Evolutionary conservation across 148 eudicot species (phyloP).

Genomic region (Heliamphora exappendiculata): DNA sequence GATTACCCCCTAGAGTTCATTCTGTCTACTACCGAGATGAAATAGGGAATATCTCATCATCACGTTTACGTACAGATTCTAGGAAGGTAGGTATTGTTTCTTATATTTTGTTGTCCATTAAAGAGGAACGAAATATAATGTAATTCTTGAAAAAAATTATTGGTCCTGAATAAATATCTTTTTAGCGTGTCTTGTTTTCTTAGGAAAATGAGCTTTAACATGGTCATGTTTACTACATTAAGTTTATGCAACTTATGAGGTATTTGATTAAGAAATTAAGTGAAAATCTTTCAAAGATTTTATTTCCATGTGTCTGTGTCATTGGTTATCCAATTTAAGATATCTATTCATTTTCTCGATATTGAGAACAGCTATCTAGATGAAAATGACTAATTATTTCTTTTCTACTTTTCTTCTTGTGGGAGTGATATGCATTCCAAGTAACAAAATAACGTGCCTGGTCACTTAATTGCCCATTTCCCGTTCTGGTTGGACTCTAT

Average conservation of each 20-base stretch:
- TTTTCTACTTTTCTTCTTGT: background rate
- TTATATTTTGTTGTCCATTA: background rate
- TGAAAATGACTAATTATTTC: background rate
- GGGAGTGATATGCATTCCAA: background rate
- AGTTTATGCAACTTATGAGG: background rate
- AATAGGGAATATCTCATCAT: slow-evolving; percentile 92
- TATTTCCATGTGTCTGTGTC: background rate
- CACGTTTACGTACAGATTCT: slow-evolving; percentile 62
- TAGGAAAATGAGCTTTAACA: background rate
- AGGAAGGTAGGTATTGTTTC: slow-evolving; percentile 51
- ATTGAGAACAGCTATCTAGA: background rate
- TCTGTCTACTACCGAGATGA: slow-evolving; percentile 95
- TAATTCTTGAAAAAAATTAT: background rate
- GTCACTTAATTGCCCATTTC: background rate
- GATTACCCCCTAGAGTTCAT: slow-evolving; percentile 88
- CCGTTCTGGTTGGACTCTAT: background rate
- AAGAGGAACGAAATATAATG: background rate
- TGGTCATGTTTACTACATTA: background rate
- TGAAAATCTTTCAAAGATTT: background rate
- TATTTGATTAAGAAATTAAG: background rate
- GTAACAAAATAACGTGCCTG: background rate
- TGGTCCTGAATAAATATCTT: background rate
- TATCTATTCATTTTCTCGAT: background rate
- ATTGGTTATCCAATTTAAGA: background rate
- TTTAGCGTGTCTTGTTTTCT: background rate